Percentiles rank a stretch among this genome's conserved stretches.
These are phyloP conservation scores for Geotrichum restrictum DNA, from an alignment of 1,139 yeast genomes.

Conservation along the genomic window DNA sequence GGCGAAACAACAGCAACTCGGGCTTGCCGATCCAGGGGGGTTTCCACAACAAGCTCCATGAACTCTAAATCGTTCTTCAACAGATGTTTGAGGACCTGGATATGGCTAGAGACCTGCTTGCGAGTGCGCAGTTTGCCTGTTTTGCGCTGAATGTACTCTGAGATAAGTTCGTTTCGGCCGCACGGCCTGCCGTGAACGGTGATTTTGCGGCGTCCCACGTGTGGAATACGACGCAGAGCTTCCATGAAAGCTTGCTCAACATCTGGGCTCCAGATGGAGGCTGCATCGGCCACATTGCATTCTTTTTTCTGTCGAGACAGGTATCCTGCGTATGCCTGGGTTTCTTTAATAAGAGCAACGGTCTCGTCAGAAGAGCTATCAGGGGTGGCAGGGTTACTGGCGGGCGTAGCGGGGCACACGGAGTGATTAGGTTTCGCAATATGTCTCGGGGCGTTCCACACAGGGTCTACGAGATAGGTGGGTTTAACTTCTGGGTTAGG, in stretches of 20 bases:
- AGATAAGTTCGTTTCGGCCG: slow-evolving; percentile 88
- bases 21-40: slow-evolving; percentile 22
- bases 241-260: slow-evolving; percentile 87
- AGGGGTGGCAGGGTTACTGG: background rate
- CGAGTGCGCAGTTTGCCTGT: slow-evolving; percentile 81
- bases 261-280: slow-evolving; percentile 68
- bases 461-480: slow-evolving; percentile 5
- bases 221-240: slow-evolving; percentile 77
- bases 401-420: background rate
- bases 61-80: slow-evolving; percentile 51
- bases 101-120: slow-evolving; percentile 88
- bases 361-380: slow-evolving; percentile 19
- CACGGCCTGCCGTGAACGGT: slow-evolving; percentile 79
- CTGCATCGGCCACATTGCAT: slow-evolving; percentile 25
- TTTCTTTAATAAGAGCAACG: slow-evolving; percentile 25
- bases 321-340: slow-evolving; percentile 36
- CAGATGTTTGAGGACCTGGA: slow-evolving; percentile 80
- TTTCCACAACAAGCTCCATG: slow-evolving; percentile 37
- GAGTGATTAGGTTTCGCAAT: background rate
- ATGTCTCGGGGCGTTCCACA: slow-evolving; percentile 7
- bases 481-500: slow-evolving; percentile 5
- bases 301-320: slow-evolving; percentile 38
- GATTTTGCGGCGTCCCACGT: slow-evolving; percentile 81
- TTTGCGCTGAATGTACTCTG: slow-evolving; percentile 71
- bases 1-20: slow-evolving; percentile 29